phyloP scores from a whole-genome alignment of 2,329 filamentous ascomycete genomes.

The Phoma sp. region DNA sequence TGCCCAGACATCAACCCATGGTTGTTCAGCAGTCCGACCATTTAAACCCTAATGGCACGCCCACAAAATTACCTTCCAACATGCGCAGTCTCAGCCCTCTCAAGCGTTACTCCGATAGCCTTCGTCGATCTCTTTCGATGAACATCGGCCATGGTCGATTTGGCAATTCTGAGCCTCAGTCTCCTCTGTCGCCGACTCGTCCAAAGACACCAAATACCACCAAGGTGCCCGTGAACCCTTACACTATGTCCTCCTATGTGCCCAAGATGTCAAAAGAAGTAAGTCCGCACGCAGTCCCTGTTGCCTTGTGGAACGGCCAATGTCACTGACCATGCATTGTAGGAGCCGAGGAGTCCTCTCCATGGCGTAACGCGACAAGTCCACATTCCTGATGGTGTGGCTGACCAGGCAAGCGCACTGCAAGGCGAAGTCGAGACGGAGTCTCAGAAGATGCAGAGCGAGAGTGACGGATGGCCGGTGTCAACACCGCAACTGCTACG shows the following conservation, averaged over 20 bases:
- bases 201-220: conserved; percentile 1
- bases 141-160: conserved; percentile 6
- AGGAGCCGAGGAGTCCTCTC: conserved; percentile 29
- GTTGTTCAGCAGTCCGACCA: conserved; percentile 2
- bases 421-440: neutral
- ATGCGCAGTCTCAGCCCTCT: conserved; percentile 23
- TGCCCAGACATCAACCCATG: conserved; percentile 13
- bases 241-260: conserved; percentile 2
- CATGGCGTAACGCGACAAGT: conserved; percentile 33
- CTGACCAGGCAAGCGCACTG: neutral
- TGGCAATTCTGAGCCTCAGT: neutral
- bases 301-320: neutral
- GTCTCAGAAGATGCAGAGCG: neutral
- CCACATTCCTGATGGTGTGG: conserved; percentile 10
- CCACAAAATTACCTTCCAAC: neutral
- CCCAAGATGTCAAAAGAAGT: conserved; percentile 11
- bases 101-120: conserved; percentile 27
- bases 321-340: neutral
- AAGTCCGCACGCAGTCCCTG: neutral
- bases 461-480: neutral
- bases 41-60: neutral
- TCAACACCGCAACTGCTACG: conserved; percentile 4
- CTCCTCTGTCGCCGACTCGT: neutral
- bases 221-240: conserved; percentile 1
- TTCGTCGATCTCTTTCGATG: conserved; percentile 28